Conservation (phyloP, 441 rosid species). For the Metrosideros polymorpha region DNA sequence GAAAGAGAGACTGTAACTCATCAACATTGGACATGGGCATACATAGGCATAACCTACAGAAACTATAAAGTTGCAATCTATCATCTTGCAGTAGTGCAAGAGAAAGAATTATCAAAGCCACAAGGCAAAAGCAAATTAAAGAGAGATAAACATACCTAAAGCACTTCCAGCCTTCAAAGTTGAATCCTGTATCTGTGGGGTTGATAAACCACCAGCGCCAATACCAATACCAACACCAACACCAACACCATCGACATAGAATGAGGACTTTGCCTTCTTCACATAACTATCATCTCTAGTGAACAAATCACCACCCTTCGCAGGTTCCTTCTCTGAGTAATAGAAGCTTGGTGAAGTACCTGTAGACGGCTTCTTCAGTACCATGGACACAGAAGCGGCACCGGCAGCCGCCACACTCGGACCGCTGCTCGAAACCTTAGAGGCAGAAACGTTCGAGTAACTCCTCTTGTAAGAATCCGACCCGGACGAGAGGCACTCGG, state of each 20-base stretch:
- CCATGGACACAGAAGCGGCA: neutral
- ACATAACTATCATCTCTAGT: slow-evolving; percentile 72
- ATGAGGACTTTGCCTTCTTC: slow-evolving; percentile 40
- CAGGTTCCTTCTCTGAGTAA: slow-evolving; percentile 16
- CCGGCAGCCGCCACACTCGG: neutral
- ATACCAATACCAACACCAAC: slow-evolving; percentile 21
- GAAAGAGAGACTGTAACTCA: neutral
- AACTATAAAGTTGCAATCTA: neutral
- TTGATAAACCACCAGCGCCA: slow-evolving; percentile 17
- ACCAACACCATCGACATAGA: slow-evolving; percentile 36
- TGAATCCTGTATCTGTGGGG: slow-evolving; percentile 51
- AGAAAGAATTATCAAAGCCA: neutral
- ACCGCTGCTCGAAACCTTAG: neutral
- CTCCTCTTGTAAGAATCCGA: slow-evolving; percentile 1
- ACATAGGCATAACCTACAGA: neutral
- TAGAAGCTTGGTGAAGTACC: slow-evolving; percentile 12
- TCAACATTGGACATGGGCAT: neutral
- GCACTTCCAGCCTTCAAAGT: slow-evolving; percentile 32
- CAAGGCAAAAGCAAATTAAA: neutral
- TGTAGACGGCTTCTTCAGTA: neutral
- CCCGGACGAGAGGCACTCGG: slow-evolving; percentile 32
- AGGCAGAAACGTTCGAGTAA: slow-evolving; percentile 18
- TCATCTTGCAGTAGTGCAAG: neutral
- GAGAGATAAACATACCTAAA: slow-evolving; percentile 28
- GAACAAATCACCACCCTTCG: slow-evolving; percentile 25